Evolutionary conservation across 176 grass and related monocot genomes (phyloP), one percentile per base, ranked within the genome.

Genomic region (Bromus sterilis): DNA sequence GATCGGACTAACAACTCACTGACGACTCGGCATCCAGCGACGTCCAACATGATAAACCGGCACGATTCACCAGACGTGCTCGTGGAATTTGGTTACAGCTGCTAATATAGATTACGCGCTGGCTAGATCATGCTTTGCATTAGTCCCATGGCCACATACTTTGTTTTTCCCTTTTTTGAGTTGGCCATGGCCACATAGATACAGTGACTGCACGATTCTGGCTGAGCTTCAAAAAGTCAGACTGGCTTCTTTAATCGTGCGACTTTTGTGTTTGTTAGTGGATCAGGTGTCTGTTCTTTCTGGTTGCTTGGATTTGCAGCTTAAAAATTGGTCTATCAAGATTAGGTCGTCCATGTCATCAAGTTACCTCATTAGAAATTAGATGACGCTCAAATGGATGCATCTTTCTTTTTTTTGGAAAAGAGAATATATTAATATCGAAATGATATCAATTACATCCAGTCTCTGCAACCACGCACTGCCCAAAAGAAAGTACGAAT

Each of bases 191-290:
- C n/a, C n/a, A n/a, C n/a, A n/a, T n/a, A n/a, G n/a, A n/a, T n/a
- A n/a, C n/a, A n/a, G n/a, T n/a, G n/a, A 59, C 44, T 51, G 71
- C 70, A 62, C 70, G 58, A 74, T 74, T 32, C 44, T 41, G 32
- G 14, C 4, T 12, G n/a, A 33, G 18, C 4, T 16, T 20, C 32
- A 23, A 49, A 49, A 85, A 76, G 71, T 72, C 82, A 77, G 31
- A 41, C 41, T 21, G 25, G 53, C 53, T 51, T 85, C 56, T 61
- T 84, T 60, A 49, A 69, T 80, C 31, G 6, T 2, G 24, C 49
- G 69, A 89, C 76, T 80, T 84, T 32, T 74, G 35, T 26, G 28
- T 65, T 55, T 15, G 26, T 75, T 75, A 87, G 71, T 61, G 86
- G 66, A 12, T 44, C 86, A 73, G 33, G 35, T 78, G 73, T 82